phyloP scores from a whole-genome alignment of 2,329 filamentous ascomycete species.

The Karstenula rhodostoma region DNA sequence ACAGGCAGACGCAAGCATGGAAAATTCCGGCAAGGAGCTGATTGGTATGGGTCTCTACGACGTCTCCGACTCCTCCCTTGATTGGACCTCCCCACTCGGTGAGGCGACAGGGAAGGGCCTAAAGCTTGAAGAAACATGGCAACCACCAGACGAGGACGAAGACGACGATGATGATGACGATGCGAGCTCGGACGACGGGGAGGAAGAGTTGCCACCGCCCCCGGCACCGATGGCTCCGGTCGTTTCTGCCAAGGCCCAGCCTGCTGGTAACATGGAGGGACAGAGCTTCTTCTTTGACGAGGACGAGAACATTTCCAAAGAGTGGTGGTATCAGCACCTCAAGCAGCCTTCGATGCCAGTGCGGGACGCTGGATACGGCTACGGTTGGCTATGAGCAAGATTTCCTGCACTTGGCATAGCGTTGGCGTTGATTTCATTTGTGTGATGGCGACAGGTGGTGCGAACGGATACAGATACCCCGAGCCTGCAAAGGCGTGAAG shows the following conservation, averaged over 20 bases:
- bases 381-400: slow-evolving; percentile 46
- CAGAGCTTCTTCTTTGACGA: slow-evolving; percentile 54
- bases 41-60: slow-evolving; percentile 87
- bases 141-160: slow-evolving; percentile 61
- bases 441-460: slow-evolving; percentile 19
- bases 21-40: slow-evolving; percentile 73
- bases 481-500: slow-evolving; percentile 32
- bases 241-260: slow-evolving; percentile 34
- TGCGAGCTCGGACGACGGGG: slow-evolving; percentile 54
- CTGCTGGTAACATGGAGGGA: slow-evolving; percentile 46
- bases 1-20: slow-evolving; percentile 58
- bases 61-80: slow-evolving; percentile 68
- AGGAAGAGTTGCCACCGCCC: slow-evolving; percentile 45
- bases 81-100: slow-evolving; percentile 59
- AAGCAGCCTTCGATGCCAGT: slow-evolving; percentile 47
- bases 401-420: slow-evolving; percentile 37
- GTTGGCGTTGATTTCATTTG: slow-evolving; percentile 37
- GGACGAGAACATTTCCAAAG: slow-evolving; percentile 47
- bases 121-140: slow-evolving; percentile 83
- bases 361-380: slow-evolving; percentile 49
- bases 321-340: slow-evolving; percentile 52
- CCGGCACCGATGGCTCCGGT: slow-evolving; percentile 34
- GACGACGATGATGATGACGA: slow-evolving; percentile 53
- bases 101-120: slow-evolving; percentile 72
- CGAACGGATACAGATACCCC: slow-evolving; percentile 37